Conservation (phyloP, 2,329 filamentous ascomycete species). For the Mycosphaerella sp. region DNA sequence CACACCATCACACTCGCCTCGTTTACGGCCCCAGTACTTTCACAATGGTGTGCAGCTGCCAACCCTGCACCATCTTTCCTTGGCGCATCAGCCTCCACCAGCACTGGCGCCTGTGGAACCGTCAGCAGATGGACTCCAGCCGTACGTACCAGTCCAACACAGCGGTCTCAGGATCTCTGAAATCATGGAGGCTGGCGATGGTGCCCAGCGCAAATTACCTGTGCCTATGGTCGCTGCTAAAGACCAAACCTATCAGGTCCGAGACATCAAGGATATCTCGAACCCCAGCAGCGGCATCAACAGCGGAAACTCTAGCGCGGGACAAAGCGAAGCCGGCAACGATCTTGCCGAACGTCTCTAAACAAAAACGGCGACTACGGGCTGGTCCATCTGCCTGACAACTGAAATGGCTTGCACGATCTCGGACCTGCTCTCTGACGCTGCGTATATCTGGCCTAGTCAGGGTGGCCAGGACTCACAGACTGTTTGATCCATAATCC, state of each 20-base stretch:
- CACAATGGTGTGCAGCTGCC: conserved; percentile 72
- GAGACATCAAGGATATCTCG: conserved; percentile 58
- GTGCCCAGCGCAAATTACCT: conserved; percentile 81
- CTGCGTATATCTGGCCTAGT: no score
- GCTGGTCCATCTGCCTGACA: background rate
- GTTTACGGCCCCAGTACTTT: conserved; percentile 68
- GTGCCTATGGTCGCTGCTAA: conserved; percentile 70
- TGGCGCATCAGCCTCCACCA: conserved; percentile 53
- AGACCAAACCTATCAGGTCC: conserved; percentile 47
- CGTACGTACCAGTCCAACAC: conserved; percentile 51
- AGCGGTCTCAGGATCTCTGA: conserved; percentile 78
- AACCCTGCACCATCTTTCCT: conserved; percentile 67
- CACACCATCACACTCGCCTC: conserved; percentile 90
- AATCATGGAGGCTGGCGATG: conserved; percentile 85
- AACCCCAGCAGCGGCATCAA: conserved; percentile 63
- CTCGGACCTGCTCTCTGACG: no score
- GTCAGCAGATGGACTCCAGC: conserved; percentile 53
- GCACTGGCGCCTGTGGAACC: conserved; percentile 67
- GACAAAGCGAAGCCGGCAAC: conserved; percentile 32
- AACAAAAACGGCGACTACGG: background rate
- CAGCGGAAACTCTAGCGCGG: conserved; percentile 46
- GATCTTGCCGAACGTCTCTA: conserved; percentile 29
- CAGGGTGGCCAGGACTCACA: background rate
- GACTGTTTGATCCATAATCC: background rate
- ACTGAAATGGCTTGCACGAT: background rate